Evolutionary conservation across 495 filamentous ascomycete genomes (phyloP).

Genomic region (Cryomyces minteri): DNA sequence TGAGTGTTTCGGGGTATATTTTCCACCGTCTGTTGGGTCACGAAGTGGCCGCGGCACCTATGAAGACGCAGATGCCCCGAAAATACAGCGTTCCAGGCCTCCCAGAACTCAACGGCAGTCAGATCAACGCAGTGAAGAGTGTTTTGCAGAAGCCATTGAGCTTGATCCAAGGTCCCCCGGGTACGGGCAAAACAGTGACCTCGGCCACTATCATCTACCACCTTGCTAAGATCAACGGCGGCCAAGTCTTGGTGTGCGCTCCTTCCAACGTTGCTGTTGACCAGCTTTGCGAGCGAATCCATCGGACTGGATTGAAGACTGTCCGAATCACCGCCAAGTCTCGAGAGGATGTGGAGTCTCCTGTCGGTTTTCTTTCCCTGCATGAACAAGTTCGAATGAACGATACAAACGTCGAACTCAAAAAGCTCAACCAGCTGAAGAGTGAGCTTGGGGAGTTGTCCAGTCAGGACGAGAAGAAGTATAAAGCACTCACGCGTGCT

Average conservation of each 20-base stretch:
- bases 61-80: constrained; percentile 93
- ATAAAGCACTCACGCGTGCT: constrained; percentile 81
- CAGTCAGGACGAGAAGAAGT: constrained; percentile 94
- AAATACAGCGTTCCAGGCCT: constrained; percentile 94
- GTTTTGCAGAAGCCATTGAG: constrained; percentile 85
- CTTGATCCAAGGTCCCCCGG: constrained; percentile 91
- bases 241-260: constrained; percentile 89
- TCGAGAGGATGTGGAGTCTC: constrained; percentile 92
- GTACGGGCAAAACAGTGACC: constrained; percentile 98
- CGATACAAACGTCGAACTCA: constrained; percentile 82
- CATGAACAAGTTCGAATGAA: constrained; percentile 97
- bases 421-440: constrained; percentile 85
- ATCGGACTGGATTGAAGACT: constrained; percentile 83
- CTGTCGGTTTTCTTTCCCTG: constrained; percentile 82
- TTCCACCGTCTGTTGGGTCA: constrained; percentile 95
- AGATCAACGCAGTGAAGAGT: constrained; percentile 93
- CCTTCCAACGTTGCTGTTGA: constrained; percentile 98
- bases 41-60: constrained; percentile 84
- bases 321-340: constrained; percentile 98
- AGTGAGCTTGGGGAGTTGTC: constrained; percentile 79
- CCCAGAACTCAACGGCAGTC: constrained; percentile 87
- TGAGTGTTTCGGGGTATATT: constrained; percentile 97
- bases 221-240: constrained; percentile 83
- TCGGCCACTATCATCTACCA: constrained; percentile 98
- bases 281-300: constrained; percentile 94